phyloP scores from a whole-genome alignment of 148 eudicot species.

The Rhododendron ovatum region DNA sequence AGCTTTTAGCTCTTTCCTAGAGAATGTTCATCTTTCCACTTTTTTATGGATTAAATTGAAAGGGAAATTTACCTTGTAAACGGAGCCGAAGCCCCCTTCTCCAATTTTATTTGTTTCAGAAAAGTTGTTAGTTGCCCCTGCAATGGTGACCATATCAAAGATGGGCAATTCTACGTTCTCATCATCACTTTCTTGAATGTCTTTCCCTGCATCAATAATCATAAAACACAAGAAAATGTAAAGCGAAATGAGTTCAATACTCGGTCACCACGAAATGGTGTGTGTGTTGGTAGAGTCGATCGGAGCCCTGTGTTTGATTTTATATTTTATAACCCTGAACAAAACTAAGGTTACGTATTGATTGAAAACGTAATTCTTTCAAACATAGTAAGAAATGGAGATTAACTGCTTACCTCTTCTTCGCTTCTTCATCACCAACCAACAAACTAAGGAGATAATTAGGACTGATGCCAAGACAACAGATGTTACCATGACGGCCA shows the following conservation, averaged over 20 bases:
- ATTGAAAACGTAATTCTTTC: neutral
- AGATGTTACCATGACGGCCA: neutral
- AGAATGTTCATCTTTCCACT: neutral
- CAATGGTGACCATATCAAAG: neutral
- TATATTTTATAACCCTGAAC: too few species aligned
- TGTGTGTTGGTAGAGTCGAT: too few species aligned
- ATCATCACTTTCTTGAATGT: neutral
- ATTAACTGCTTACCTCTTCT: neutral
- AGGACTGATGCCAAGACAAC: neutral
- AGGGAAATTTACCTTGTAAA: slow-evolving; percentile 10
- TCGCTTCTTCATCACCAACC: neutral
- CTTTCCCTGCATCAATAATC: too few species aligned
- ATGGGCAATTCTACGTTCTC: neutral
- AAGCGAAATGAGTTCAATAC: neutral
- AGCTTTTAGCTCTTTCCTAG: neutral
- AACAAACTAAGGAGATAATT: neutral
- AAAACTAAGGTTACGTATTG: too few species aligned
- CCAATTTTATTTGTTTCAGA: slow-evolving; percentile 14
- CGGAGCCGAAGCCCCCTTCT: slow-evolving; percentile 20
- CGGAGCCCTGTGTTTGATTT: too few species aligned
- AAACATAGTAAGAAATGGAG: neutral
- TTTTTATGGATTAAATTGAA: neutral
- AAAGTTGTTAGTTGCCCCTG: neutral
- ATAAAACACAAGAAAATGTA: neutral
- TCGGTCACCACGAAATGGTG: too few species aligned